Conservation (phyloP, 2,329 filamentous ascomycete species). For the Fusarium tricinctum region DNA sequence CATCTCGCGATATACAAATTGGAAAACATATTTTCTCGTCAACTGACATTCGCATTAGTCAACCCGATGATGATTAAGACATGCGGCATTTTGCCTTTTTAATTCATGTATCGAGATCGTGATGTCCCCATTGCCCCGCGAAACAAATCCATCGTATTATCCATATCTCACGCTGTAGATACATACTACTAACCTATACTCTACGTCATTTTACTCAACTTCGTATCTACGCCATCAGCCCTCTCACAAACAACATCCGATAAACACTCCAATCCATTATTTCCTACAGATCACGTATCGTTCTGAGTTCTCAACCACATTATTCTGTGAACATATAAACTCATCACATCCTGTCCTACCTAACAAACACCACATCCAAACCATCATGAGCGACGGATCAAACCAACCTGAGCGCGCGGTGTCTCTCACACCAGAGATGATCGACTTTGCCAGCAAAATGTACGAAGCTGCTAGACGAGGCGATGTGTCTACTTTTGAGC, state of each 20-base stretch:
- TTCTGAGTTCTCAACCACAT: not conserved
- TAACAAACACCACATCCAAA: no score
- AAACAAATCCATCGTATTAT: no score
- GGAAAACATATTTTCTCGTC: no score
- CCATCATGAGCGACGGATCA: conserved; percentile 32
- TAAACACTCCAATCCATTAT: not conserved
- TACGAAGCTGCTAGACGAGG: conserved; percentile 76
- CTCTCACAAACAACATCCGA: not conserved
- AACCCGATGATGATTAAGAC: no score
- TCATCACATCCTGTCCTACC: not conserved
- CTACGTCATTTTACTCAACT: conserved; percentile 33
- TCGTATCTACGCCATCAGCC: not conserved
- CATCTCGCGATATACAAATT: no score
- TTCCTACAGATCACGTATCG: not conserved
- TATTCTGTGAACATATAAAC: not conserved
- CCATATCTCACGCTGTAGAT: not conserved
- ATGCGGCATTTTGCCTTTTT: no score
- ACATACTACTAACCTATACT: not conserved
- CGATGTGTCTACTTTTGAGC: conserved; percentile 68
- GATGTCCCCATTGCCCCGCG: no score
- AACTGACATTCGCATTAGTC: no score
- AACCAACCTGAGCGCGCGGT: conserved; percentile 24
- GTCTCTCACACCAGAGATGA: conserved; percentile 71
- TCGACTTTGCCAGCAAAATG: conserved; percentile 75
- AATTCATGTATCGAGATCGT: no score